Evolutionary conservation across 164 flowering plant genomes (phyloP).

Genomic region (Akebia trifoliata): DNA sequence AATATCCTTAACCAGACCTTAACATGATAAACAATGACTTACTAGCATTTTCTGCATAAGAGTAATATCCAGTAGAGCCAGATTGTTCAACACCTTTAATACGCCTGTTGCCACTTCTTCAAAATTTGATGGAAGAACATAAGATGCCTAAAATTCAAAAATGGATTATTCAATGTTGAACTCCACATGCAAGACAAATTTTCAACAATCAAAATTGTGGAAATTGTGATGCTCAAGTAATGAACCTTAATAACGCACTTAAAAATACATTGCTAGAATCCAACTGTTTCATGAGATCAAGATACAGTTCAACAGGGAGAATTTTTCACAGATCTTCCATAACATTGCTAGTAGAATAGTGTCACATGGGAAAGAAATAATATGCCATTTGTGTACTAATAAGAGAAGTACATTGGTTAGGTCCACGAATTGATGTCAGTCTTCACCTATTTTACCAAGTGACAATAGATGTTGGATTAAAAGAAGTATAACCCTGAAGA

Average conservation of each 20-base stretch:
- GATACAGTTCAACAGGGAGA: too few species aligned
- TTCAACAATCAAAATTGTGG: background rate
- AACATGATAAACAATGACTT: slow-evolving; percentile 29
- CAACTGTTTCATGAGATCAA: background rate
- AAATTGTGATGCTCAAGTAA: background rate
- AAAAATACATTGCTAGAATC: background rate
- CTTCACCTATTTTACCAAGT: background rate
- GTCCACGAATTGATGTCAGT: background rate
- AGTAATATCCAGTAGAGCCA: slow-evolving; percentile 66
- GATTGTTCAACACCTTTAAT: slow-evolving; percentile 81
- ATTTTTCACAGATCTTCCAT: too few species aligned
- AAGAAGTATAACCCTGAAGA: background rate
- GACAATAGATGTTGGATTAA: background rate
- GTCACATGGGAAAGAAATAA: background rate
- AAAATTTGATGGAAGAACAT: slow-evolving; percentile 86
- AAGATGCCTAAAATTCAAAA: slow-evolving; percentile 45
- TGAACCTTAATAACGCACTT: background rate
- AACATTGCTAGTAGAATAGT: too few species aligned
- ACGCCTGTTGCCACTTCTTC: slow-evolving; percentile 95
- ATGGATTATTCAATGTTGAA: background rate
- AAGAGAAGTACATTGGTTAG: background rate
- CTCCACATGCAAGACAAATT: background rate
- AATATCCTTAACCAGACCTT: background rate
- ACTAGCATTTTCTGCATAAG: slow-evolving; percentile 89
- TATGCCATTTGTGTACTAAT: background rate